A percentile compares a stretch with the other conserved stretches of the same genome.
These are phyloP conservation scores for Penicillium sp. DNA, from an alignment of 2,329 filamentous ascomycete species.

Conservation along the genomic window DNA sequence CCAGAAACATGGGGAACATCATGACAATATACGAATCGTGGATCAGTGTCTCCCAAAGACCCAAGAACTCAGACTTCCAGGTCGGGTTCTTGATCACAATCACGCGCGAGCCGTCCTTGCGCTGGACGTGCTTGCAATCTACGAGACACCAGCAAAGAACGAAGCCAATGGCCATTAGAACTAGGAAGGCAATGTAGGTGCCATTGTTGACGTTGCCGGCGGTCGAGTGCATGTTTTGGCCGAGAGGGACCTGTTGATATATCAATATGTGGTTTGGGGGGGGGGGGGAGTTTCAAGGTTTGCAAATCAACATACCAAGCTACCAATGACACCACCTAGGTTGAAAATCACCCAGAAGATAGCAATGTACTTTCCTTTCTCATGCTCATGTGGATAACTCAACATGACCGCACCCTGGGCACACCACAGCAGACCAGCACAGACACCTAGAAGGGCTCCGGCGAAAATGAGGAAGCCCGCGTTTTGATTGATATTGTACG, in stretches of 20 bases:
- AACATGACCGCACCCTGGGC: slow-evolving; percentile 60
- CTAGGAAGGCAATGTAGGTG: slow-evolving; percentile 83
- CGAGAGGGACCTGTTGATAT: slow-evolving; percentile 41
- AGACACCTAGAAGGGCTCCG: slow-evolving; percentile 50
- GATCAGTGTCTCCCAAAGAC: slow-evolving; percentile 70
- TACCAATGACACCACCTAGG: slow-evolving; percentile 81
- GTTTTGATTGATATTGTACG: slow-evolving; percentile 51
- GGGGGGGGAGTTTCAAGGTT: too few relatives aligned
- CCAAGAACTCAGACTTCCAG: slow-evolving; percentile 74
- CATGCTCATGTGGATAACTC: slow-evolving; percentile 76
- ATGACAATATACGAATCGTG: slow-evolving; percentile 70
- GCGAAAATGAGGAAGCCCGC: slow-evolving; percentile 50
- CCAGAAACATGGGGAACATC: slow-evolving; percentile 79
- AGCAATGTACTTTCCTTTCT: slow-evolving; percentile 85
- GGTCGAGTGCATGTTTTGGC: slow-evolving; percentile 45
- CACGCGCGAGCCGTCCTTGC: slow-evolving; percentile 73
- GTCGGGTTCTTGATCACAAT: slow-evolving; percentile 89
- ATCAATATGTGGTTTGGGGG: slow-evolving; percentile 1
- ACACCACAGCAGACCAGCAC: slow-evolving; percentile 51
- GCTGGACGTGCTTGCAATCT: slow-evolving; percentile 69
- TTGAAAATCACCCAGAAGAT: slow-evolving; percentile 97
- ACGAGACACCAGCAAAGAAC: slow-evolving; percentile 66
- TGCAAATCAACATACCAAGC: slow-evolving; percentile 51
- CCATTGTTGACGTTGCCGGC: slow-evolving; percentile 57
- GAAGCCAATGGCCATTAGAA: slow-evolving; percentile 75